These are phyloP conservation scores for Neurospora terricola DNA, from an alignment of 495 filamentous ascomycete genomes.

Conservation along the genomic window DNA sequence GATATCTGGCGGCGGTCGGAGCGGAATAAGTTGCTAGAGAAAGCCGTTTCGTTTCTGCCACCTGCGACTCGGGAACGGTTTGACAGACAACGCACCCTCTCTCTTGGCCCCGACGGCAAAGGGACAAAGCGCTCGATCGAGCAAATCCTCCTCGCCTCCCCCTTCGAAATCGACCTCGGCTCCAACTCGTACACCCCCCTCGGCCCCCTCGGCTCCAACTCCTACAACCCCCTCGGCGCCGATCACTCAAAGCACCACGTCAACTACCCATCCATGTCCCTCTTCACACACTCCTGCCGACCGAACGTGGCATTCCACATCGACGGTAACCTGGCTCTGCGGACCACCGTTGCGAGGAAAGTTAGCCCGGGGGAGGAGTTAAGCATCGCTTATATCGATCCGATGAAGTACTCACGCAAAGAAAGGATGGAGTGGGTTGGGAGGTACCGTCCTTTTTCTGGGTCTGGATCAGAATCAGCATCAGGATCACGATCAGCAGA, in stretches of 20 bases:
- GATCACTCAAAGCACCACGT: slow-evolving; percentile 17
- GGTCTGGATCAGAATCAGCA: neutral
- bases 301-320: slow-evolving; percentile 26
- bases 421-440: slow-evolving; percentile 17
- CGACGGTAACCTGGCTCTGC: slow-evolving; percentile 15
- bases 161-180: slow-evolving; percentile 23
- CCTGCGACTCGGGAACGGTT: slow-evolving; percentile 13
- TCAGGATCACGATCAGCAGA: neutral
- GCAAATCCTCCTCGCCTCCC: slow-evolving; percentile 18
- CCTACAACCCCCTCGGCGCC: too few species aligned
- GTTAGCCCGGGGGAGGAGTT: slow-evolving; percentile 24
- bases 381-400: slow-evolving; percentile 21
- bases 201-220: neutral
- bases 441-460: neutral
- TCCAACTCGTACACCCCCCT: neutral
- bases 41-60: slow-evolving; percentile 21
- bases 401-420: slow-evolving; percentile 9
- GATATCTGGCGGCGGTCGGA: slow-evolving; percentile 12
- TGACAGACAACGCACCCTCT: slow-evolving; percentile 11
- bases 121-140: slow-evolving; percentile 9
- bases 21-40: slow-evolving; percentile 17
- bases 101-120: neutral
- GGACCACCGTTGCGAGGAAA: slow-evolving; percentile 20
- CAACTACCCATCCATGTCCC: slow-evolving; percentile 21
- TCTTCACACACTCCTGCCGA: slow-evolving; percentile 24